These are phyloP conservation scores for Fennellomyces sp. DNA, from an alignment of 371 early-diverging fungal genomes.

Conservation along the genomic window DNA sequence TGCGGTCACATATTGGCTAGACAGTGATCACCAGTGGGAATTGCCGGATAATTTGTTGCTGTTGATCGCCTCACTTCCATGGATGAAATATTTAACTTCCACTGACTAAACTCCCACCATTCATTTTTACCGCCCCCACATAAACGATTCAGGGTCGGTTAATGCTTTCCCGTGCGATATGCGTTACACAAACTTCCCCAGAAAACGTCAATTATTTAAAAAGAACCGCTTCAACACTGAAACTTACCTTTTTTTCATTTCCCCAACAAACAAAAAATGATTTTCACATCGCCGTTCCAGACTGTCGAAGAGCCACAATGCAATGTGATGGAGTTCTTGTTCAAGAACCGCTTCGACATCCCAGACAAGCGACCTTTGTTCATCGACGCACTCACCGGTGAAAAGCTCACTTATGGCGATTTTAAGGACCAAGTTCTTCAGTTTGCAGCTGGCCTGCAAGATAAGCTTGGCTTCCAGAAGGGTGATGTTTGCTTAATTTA, in stretches of 20 bases:
- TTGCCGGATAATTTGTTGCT: neutral
- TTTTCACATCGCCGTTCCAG: constrained; percentile 11
- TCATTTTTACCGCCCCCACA: neutral
- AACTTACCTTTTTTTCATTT: too few species aligned
- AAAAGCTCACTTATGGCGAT: constrained; percentile 65
- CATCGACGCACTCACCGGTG: constrained; percentile 60
- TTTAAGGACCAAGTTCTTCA: constrained; percentile 53
- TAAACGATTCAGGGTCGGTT: too few species aligned
- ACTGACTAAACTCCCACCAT: neutral
- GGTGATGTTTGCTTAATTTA: constrained; percentile 74
- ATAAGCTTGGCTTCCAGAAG: constrained; percentile 51
- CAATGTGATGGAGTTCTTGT: constrained; percentile 21
- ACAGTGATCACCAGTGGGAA: neutral
- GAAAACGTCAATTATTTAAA: too few species aligned
- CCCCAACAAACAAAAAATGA: constrained; percentile 7
- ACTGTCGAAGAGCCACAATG: constrained; percentile 14
- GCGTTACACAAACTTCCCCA: too few species aligned
- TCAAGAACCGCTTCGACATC: constrained; percentile 12
- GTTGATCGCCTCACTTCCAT: too few species aligned
- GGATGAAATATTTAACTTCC: constrained; percentile 2
- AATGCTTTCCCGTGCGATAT: too few species aligned
- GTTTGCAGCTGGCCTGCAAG: constrained; percentile 76
- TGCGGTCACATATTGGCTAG: too few species aligned
- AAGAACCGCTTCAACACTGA: too few species aligned
- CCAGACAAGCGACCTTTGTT: constrained; percentile 46